Percentiles rank a stretch among this genome's conserved stretches.
These are phyloP conservation scores for Marsdenia floribunda DNA, from an alignment of 257 asterid species.

Conservation along the genomic window DNA sequence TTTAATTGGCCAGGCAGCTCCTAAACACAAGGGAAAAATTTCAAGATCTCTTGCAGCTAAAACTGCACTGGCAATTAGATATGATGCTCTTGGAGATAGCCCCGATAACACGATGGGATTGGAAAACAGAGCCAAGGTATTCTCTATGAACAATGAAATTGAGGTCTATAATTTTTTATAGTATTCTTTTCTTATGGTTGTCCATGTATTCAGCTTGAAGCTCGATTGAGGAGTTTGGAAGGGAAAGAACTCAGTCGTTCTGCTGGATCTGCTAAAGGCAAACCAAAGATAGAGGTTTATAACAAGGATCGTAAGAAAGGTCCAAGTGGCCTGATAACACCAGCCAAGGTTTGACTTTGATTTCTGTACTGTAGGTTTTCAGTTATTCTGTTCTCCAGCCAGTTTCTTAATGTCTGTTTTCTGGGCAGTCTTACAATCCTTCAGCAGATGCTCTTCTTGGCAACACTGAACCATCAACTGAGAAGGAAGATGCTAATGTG, in stretches of 20 bases:
- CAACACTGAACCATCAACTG: constrained; percentile 31
- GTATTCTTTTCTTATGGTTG: constrained; percentile 3
- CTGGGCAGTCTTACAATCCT: constrained; percentile 59
- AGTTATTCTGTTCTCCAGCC: not conserved
- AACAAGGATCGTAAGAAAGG: constrained; percentile 77
- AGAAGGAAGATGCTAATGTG: constrained; percentile 16
- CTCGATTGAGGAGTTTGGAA: constrained; percentile 66
- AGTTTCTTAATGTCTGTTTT: not conserved
- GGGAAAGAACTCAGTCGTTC: constrained; percentile 57
- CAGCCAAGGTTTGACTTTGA: constrained; percentile 48
- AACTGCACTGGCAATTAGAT: constrained; percentile 77
- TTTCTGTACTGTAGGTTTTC: not conserved
- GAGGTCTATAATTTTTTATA: not conserved
- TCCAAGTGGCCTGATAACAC: constrained; percentile 60
- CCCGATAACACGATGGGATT: constrained; percentile 74
- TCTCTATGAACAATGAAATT: not conserved
- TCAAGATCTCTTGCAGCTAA: constrained; percentile 85
- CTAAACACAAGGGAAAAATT: constrained; percentile 86
- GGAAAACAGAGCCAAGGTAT: constrained; percentile 67
- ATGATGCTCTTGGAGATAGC: constrained; percentile 74
- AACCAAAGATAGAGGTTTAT: constrained; percentile 72
- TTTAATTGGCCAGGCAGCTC: constrained; percentile 89
- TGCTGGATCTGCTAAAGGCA: constrained; percentile 82
- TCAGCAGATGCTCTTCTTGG: constrained; percentile 62
- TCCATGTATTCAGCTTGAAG: constrained; percentile 53